phyloP scores from a whole-genome alignment of 2,329 filamentous ascomycete species.

The Gyromitra esculenta region DNA sequence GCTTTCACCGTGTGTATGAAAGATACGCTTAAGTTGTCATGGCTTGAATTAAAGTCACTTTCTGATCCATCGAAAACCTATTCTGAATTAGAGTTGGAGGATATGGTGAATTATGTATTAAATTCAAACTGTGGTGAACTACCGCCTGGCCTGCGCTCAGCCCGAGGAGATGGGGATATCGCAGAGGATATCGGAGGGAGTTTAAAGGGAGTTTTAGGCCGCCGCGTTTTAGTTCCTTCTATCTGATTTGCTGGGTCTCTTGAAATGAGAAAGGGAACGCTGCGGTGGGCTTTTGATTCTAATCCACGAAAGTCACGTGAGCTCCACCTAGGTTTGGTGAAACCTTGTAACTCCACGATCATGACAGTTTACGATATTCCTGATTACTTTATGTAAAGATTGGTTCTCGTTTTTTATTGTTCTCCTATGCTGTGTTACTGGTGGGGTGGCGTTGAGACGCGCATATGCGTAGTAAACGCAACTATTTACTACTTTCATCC shows the following conservation, averaged over 20 bases:
- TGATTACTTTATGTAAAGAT: too few species aligned
- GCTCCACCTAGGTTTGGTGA: too few species aligned
- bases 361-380: too few species aligned
- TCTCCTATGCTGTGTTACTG: too few species aligned
- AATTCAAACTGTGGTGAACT: constrained; percentile 32
- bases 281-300: not conserved
- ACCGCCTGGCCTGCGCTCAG: constrained; percentile 6
- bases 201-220: not conserved
- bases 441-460: too few species aligned
- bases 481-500: too few species aligned
- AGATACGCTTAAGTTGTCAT: constrained; percentile 18
- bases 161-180: not conserved
- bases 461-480: too few species aligned
- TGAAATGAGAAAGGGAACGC: constrained; percentile 5
- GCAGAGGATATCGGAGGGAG: not conserved
- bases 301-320: not conserved
- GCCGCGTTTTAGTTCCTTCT: constrained; percentile 17
- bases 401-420: too few species aligned
- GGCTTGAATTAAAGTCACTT: constrained; percentile 27
- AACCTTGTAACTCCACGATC: too few species aligned
- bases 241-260: not conserved
- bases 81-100: constrained; percentile 24
- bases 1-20: constrained; percentile 26
- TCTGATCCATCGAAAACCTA: constrained; percentile 23
- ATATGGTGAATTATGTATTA: constrained; percentile 32